Evolutionary conservation across 2,329 filamentous ascomycete species (phyloP).

Genomic region (Aspergillus quadrilineatus): DNA sequence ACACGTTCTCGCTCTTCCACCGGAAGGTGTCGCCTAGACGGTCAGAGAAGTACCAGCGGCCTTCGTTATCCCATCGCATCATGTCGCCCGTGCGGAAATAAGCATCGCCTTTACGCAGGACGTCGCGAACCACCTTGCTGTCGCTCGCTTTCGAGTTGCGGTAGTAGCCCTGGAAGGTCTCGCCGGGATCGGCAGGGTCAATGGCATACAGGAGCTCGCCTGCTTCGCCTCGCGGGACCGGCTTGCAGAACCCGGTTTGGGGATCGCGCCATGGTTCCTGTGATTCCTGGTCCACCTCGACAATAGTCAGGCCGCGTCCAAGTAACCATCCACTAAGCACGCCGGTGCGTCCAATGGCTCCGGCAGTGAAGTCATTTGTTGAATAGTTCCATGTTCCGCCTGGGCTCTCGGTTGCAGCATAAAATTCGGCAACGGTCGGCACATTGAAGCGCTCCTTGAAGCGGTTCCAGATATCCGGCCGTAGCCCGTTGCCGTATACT

Average conservation of each 20-base stretch:
- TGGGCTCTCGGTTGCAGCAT: slow-evolving; percentile 72
- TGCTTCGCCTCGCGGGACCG: slow-evolving; percentile 58
- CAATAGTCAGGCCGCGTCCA: slow-evolving; percentile 55
- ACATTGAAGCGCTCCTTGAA: slow-evolving; percentile 82
- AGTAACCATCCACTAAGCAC: slow-evolving; percentile 58
- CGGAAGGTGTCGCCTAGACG: slow-evolving; percentile 56
- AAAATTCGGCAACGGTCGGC: slow-evolving; percentile 73
- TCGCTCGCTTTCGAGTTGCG: slow-evolving; percentile 69
- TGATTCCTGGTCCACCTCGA: slow-evolving; percentile 69
- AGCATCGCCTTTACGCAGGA: slow-evolving; percentile 72
- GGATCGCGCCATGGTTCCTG: slow-evolving; percentile 68
- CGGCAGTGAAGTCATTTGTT: slow-evolving; percentile 69
- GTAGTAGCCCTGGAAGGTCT: slow-evolving; percentile 79
- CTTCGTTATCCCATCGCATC: slow-evolving; percentile 67
- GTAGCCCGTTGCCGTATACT: slow-evolving; percentile 80
- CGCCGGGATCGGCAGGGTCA: slow-evolving; percentile 61
- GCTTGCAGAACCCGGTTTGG: slow-evolving; percentile 66
- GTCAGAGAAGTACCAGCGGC: slow-evolving; percentile 76
- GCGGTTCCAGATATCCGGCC: slow-evolving; percentile 79
- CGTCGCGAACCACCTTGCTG: slow-evolving; percentile 71
- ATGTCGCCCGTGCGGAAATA: slow-evolving; percentile 87
- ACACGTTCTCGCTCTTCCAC: slow-evolving; percentile 76
- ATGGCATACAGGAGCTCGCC: slow-evolving; percentile 76
- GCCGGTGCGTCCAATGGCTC: slow-evolving; percentile 75
- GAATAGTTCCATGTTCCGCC: slow-evolving; percentile 70